Conservation (phyloP, 352 stramenopile genomes). For the Phytophthora foliorum region DNA sequence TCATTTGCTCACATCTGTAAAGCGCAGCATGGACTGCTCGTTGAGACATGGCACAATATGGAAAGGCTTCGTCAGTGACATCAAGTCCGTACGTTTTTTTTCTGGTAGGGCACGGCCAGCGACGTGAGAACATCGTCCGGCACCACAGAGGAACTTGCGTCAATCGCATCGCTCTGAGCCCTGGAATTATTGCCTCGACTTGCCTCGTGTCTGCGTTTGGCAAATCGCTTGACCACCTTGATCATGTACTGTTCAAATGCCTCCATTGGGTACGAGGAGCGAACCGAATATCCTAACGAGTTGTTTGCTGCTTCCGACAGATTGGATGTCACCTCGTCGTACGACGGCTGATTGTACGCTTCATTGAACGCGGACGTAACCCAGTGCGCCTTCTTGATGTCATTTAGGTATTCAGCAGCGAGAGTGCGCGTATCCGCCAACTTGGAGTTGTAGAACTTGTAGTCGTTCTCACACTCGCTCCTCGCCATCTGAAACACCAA, state of each 20-base stretch:
- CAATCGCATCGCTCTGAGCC: background rate
- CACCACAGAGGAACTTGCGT: too few species aligned
- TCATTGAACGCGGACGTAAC: slow-evolving; percentile 11
- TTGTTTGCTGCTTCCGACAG: slow-evolving; percentile 5
- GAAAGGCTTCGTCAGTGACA: slow-evolving; percentile 1
- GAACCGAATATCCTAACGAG: slow-evolving; percentile 4
- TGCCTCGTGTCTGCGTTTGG: background rate
- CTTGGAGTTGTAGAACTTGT: slow-evolving; percentile 11
- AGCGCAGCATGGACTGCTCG: slow-evolving; percentile 4
- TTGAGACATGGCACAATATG: slow-evolving; percentile 1
- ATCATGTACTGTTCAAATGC: slow-evolving; percentile 14
- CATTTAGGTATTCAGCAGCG: background rate
- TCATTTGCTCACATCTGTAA: slow-evolving; percentile 10
- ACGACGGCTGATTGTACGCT: slow-evolving; percentile 2
- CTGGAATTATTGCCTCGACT: background rate
- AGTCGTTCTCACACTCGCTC: slow-evolving; percentile 3
- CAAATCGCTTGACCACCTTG: slow-evolving; percentile 11
- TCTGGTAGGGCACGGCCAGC: too few species aligned
- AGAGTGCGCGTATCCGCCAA: background rate
- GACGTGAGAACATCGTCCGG: background rate
- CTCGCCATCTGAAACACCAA: slow-evolving; percentile 5
- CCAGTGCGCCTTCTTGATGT: slow-evolving; percentile 7
- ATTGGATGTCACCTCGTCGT: slow-evolving; percentile 17
- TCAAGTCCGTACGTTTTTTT: background rate
- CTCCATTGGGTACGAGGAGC: background rate